Percentiles rank a stretch among this genome's conserved stretches.
These are phyloP conservation scores for Ustilago nuda DNA, from an alignment of 1,284 basidiomycete genomes.

Conservation along the genomic window DNA sequence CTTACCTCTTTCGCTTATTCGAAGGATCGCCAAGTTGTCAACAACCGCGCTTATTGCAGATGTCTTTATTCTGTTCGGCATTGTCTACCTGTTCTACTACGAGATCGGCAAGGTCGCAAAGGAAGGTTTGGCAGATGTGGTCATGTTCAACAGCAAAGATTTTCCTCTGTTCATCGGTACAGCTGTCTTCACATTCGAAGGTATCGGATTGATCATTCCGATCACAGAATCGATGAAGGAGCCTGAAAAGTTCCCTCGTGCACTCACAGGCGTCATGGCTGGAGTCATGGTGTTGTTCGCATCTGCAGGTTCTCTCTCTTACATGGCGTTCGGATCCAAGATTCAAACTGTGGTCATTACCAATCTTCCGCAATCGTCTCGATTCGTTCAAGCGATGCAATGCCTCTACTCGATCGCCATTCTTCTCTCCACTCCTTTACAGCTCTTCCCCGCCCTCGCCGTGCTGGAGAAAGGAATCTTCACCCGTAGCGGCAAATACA, in stretches of 20 bases:
- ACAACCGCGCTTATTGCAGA: slow-evolving; percentile 93
- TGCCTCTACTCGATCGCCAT: slow-evolving; percentile 77
- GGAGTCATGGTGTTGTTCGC: slow-evolving; percentile 83
- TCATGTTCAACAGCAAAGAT: slow-evolving; percentile 86
- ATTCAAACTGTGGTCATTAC: slow-evolving; percentile 94
- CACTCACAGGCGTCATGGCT: slow-evolving; percentile 90
- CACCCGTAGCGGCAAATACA: slow-evolving; percentile 82
- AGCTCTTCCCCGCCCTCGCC: slow-evolving; percentile 92
- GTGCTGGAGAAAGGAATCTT: slow-evolving; percentile 99
- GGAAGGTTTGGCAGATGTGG: slow-evolving; percentile 75
- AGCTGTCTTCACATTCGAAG: slow-evolving; percentile 98
- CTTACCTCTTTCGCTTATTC: slow-evolving; percentile 67
- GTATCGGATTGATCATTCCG: slow-evolving; percentile 94
- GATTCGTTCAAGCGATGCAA: slow-evolving; percentile 87
- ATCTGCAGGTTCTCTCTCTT: slow-evolving; percentile 87
- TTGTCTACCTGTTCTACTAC: slow-evolving; percentile 70
- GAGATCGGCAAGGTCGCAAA: slow-evolving; percentile 59
- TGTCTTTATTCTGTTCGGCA: slow-evolving; percentile 90
- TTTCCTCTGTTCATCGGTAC: slow-evolving; percentile 95
- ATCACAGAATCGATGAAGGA: slow-evolving; percentile 94
- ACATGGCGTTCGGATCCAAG: slow-evolving; percentile 86
- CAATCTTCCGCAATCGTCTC: slow-evolving; percentile 86
- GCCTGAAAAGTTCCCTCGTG: slow-evolving; percentile 89
- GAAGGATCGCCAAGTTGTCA: slow-evolving; percentile 78
- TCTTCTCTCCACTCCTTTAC: slow-evolving; percentile 88